phyloP scores from a whole-genome alignment of 2,329 filamentous ascomycete genomes.

The Neopestalotiopsis rosae region DNA sequence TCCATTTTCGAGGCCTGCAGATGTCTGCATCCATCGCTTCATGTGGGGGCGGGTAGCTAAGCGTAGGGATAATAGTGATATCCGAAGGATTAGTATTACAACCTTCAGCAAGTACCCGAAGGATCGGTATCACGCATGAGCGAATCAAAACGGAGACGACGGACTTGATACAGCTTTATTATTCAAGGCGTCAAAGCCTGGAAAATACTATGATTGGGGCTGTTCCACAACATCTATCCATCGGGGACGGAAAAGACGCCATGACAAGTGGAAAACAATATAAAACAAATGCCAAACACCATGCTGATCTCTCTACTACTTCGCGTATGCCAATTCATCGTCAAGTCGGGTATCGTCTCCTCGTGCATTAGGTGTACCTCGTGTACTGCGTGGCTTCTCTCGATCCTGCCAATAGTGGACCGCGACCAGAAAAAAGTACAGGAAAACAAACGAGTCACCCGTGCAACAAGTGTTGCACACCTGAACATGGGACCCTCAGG shows the following conservation, averaged over 20 bases:
- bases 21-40: too few species aligned
- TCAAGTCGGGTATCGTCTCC: constrained; percentile 32
- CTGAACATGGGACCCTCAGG: constrained; percentile 12
- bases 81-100: too few species aligned
- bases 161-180: constrained; percentile 2
- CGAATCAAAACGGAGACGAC: background rate
- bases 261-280: constrained; percentile 10
- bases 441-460: constrained; percentile 19
- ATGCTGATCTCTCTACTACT: constrained; percentile 19
- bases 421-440: constrained; percentile 25
- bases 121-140: background rate
- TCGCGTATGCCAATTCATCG: constrained; percentile 25
- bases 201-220: background rate
- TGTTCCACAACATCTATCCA: background rate
- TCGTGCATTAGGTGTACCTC: constrained; percentile 31
- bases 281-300: constrained; percentile 21
- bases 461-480: constrained; percentile 15
- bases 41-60: too few species aligned
- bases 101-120: background rate
- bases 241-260: background rate
- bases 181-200: background rate
- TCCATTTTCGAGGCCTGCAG: too few species aligned
- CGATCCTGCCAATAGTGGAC: constrained; percentile 22
- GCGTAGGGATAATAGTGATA: too few species aligned
- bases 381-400: constrained; percentile 24